Base-by-base conservation (phyloP, 192 early-diverging fungal genomes). In the Coemansia sp. region DNA sequence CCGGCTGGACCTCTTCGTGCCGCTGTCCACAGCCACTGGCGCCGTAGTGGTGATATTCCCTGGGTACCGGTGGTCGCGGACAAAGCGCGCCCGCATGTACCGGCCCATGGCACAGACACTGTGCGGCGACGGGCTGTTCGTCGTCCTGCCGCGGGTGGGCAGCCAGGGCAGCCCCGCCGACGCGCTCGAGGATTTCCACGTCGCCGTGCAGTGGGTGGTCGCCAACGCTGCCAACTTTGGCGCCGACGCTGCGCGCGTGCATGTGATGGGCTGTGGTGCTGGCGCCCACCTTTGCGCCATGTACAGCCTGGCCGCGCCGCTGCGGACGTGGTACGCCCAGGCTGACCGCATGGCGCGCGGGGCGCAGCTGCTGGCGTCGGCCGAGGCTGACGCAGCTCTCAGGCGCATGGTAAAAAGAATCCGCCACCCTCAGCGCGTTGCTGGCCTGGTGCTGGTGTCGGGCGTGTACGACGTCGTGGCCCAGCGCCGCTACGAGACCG, bases 41-140 rank as follows among this genome's bases (percentile, higher is more conserved):
- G 71, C 82, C 22, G 63, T 84, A 15, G 44, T 84, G n/a, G 68
- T 84, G 13, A 76, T 84, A 3, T 72, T 79, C 47, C 82, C 82
- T 0, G 82, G 82, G 1, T 84, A 84, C 68, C 68, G 78, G 36
- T 84, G 82, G 82, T 73, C 74, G 9, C 76, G 77, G 24, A 84
- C 78, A 22, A 76, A 76, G 74, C 78, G 78, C 4, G 78, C 82
- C 12, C 78, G 82, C 61, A 58, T 84, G 66, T 84, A 84, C 69
- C 78, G 78, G 22, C 82, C 82, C 6, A 84, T 84, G 82, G 82
- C 82, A 18, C 82, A 84, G 71, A 84, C 76, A 2, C 78, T 84
- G 57, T 84, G 82, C 69, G 69, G 72, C 61, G 78, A 79, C 66
- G 82, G 82, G 8, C 70, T 76, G 71, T 84, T 84, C 58, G 82